These are phyloP conservation scores for Moringa oleifera DNA, from an alignment of 345 rosid genomes.

Conservation along the genomic window DNA sequence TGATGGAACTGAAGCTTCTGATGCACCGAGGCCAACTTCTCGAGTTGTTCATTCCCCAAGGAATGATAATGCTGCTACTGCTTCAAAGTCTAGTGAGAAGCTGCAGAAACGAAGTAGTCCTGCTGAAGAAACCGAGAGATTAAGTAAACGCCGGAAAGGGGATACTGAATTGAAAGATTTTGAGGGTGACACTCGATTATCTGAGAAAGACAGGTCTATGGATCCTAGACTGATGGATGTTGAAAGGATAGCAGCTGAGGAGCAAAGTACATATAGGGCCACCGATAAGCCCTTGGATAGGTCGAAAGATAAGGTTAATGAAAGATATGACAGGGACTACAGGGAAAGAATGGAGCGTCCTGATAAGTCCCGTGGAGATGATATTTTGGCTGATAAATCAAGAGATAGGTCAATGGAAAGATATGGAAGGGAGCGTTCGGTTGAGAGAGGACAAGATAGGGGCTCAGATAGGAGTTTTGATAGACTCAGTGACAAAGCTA, in stretches of 20 bases:
- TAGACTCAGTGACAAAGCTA: conserved; percentile 43
- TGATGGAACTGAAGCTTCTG: conserved; percentile 56
- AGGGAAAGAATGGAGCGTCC: conserved; percentile 75
- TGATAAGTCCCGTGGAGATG: conserved; percentile 74
- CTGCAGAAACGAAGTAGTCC: conserved; percentile 75
- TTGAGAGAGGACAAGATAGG: conserved; percentile 76
- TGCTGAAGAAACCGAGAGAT: conserved; percentile 76
- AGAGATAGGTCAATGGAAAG: conserved; percentile 88
- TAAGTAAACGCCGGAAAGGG: conserved; percentile 82
- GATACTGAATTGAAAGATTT: conserved; percentile 65
- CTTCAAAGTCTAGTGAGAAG: conserved; percentile 70
- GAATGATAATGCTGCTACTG: conserved; percentile 46
- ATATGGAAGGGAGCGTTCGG: conserved; percentile 85
- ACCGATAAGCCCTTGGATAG: conserved; percentile 60
- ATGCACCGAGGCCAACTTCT: conserved; percentile 45
- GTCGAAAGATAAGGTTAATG: conserved; percentile 68
- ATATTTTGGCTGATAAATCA: conserved; percentile 45
- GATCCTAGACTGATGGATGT: conserved; percentile 58
- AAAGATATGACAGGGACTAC: conserved; percentile 82
- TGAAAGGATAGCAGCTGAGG: conserved; percentile 59
- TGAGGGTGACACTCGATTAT: conserved; percentile 52
- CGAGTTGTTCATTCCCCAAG: conserved; percentile 72
- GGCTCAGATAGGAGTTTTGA: conserved; percentile 60
- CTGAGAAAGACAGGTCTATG: conserved; percentile 65
- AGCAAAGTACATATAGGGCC: conserved; percentile 48